These are phyloP conservation scores for Heterobasidion occidentale DNA, from an alignment of 1,284 basidiomycete species.

Conservation along the genomic window DNA sequence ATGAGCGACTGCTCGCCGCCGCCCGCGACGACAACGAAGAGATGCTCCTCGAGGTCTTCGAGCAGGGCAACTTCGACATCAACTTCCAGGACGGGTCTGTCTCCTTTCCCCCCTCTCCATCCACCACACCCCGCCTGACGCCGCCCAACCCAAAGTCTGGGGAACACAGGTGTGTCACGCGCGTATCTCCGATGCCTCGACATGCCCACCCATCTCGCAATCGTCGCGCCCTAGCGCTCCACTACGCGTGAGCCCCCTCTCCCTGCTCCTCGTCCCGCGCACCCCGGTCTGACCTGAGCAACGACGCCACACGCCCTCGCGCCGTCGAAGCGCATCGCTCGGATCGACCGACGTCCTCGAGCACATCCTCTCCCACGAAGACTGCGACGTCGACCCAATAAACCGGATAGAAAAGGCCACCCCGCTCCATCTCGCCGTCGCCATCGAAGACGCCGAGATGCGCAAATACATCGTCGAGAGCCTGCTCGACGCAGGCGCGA, in stretches of 20 bases:
- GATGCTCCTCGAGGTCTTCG: slow-evolving; percentile 54
- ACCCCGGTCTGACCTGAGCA: no score
- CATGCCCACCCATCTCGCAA: background rate
- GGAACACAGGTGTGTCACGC: slow-evolving; percentile 53
- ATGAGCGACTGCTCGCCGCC: slow-evolving; percentile 68
- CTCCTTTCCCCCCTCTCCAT: background rate
- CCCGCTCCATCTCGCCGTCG: slow-evolving; percentile 76
- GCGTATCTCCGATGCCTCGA: background rate
- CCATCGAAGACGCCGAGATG: slow-evolving; percentile 52
- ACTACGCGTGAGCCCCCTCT: slow-evolving; percentile 60
- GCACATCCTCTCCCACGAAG: slow-evolving; percentile 64
- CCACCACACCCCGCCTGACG: background rate
- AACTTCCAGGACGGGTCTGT: slow-evolving; percentile 74
- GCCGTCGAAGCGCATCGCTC: slow-evolving; percentile 32
- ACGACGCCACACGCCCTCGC: no score
- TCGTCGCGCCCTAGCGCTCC: slow-evolving; percentile 45
- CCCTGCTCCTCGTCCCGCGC: background rate
- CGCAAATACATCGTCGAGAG: slow-evolving; percentile 50
- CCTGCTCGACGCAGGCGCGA: slow-evolving; percentile 73
- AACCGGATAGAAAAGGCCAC: slow-evolving; percentile 74
- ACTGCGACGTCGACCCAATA: slow-evolving; percentile 79
- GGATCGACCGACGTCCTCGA: slow-evolving; percentile 64
- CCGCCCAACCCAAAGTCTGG: slow-evolving; percentile 37
- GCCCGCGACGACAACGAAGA: slow-evolving; percentile 74
- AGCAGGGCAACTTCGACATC: slow-evolving; percentile 53